phyloP scores from a whole-genome alignment of 2,329 filamentous ascomycete genomes.

The Phyllosticta capitalensis region DNA sequence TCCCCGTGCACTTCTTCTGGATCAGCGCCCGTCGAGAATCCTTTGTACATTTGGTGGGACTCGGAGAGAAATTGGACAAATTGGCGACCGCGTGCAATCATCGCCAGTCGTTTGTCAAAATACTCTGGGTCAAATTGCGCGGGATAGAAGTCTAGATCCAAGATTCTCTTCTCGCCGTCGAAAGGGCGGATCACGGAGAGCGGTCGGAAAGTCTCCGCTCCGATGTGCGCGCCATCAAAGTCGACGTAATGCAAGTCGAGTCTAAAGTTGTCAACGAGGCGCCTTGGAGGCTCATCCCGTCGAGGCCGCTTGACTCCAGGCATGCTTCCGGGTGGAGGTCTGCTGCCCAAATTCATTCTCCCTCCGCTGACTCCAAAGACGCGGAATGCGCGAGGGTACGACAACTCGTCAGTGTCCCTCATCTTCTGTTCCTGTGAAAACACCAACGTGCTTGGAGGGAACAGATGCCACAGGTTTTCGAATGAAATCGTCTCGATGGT shows the following conservation, averaged over 20 bases:
- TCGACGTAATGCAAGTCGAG: not conserved
- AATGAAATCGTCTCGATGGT: not conserved
- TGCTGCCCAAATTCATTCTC: not conserved
- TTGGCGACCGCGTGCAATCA: not conserved
- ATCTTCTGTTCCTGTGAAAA: slow-evolving; percentile 10
- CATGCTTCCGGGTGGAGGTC: not conserved
- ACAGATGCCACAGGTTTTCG: slow-evolving; percentile 13
- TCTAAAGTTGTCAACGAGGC: not conserved
- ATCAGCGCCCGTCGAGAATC: not conserved
- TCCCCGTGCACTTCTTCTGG: slow-evolving; percentile 12
- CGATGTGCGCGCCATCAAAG: slow-evolving; percentile 8
- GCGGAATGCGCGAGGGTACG: not conserved
- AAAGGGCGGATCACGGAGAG: slow-evolving; percentile 9
- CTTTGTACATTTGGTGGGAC: slow-evolving; percentile 11
- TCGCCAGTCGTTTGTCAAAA: not conserved
- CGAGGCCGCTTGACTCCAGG: not conserved
- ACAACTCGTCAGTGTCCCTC: too few species aligned
- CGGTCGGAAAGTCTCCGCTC: not conserved
- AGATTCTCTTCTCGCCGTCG: slow-evolving; percentile 8
- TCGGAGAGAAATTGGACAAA: not conserved
- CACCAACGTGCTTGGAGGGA: slow-evolving; percentile 9
- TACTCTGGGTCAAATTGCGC: not conserved
- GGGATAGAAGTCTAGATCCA: slow-evolving; percentile 8
- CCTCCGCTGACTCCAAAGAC: not conserved
- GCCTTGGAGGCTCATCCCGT: not conserved